Conservation (phyloP, 345 rosid genomes). For the Citrus medica region DNA sequence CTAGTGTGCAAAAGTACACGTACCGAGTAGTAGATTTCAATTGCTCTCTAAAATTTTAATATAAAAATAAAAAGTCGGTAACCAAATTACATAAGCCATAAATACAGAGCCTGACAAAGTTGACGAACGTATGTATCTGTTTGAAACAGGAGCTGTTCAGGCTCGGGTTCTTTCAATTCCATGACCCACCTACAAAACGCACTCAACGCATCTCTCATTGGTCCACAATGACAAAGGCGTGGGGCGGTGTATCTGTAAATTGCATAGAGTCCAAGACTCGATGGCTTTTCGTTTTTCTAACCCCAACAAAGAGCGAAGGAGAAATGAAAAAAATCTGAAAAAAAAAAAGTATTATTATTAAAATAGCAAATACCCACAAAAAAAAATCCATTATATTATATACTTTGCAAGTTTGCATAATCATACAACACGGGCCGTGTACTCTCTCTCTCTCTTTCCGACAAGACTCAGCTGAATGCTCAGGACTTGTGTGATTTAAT, state of each 20-base stretch:
- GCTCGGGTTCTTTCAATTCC: background rate
- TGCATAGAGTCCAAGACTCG: background rate
- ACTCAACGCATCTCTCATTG: slow-evolving; percentile 24
- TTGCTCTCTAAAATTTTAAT: background rate
- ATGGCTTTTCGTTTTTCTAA: background rate
- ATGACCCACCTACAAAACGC: slow-evolving; percentile 30
- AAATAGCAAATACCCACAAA: background rate
- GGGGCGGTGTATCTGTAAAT: slow-evolving; percentile 20
- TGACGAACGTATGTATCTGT: background rate
- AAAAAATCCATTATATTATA: background rate
- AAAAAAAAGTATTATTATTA: too few species aligned
- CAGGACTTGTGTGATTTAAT: background rate
- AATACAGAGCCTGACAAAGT: slow-evolving; percentile 10
- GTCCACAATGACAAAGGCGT: slow-evolving; percentile 19
- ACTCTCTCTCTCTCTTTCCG: background rate
- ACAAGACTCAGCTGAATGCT: background rate
- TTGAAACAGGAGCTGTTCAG: background rate
- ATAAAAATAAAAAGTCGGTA: background rate
- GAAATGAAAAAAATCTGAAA: background rate
- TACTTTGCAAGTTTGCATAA: background rate
- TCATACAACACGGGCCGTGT: background rate
- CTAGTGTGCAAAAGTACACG: too few species aligned
- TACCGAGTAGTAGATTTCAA: too few species aligned
- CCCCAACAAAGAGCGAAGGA: background rate
- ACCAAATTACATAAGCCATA: background rate